Percentiles rank a stretch among this genome's conserved stretches.
Conservation (phyloP, 306 rosid genomes). For the Rosa persica region DNA sequence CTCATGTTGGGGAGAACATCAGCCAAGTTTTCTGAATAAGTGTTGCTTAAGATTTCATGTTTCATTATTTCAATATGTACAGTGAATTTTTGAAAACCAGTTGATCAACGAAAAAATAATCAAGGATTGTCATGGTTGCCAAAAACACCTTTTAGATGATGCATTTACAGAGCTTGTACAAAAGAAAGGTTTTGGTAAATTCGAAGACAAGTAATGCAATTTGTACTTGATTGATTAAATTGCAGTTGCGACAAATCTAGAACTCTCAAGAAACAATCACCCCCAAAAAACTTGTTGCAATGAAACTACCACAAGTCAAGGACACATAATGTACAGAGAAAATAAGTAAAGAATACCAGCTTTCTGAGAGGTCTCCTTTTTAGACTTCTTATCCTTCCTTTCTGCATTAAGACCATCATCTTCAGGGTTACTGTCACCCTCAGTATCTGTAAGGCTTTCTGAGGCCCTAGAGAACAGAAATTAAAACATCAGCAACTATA, state of each 20-base stretch:
- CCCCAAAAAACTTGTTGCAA: neutral
- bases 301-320: neutral
- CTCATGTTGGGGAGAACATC: neutral
- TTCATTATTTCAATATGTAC: neutral
- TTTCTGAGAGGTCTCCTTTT: constrained; percentile 39
- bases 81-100: neutral
- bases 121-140: neutral
- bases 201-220: neutral
- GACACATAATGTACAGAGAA: neutral
- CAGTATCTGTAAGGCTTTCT: constrained; percentile 55
- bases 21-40: neutral
- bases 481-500: neutral
- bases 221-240: neutral
- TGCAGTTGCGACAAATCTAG: neutral
- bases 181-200: neutral
- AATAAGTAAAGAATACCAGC: constrained; percentile 46
- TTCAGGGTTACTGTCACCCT: constrained; percentile 45
- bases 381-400: constrained; percentile 42
- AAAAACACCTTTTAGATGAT: neutral
- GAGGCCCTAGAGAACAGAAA: constrained; percentile 50
- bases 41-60: neutral
- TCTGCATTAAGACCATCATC: constrained; percentile 41
- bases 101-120: neutral
- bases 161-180: neutral
- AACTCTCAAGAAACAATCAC: neutral